Evolutionary conservation across 257 asterid species (phyloP), one percentile per base, ranked within the genome.

Genomic region (Fraxinus quadrangulata): DNA sequence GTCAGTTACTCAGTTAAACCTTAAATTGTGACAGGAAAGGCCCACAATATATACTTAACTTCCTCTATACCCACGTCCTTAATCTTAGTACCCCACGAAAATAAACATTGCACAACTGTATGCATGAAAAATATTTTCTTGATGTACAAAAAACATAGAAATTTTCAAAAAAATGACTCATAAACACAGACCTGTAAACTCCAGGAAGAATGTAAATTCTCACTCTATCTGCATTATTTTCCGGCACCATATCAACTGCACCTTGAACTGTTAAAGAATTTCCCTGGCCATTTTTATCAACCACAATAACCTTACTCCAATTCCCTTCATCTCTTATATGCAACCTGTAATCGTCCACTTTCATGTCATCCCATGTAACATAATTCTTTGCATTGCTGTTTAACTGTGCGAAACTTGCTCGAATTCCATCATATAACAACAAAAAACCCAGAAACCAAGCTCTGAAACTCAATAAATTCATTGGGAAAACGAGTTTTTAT

Each of bases 181-280:
- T 8, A 19, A 6, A 7, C 24, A 6, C 11, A 42, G 63, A 94
- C 99, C 97, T 95, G 89, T 95, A 95, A 34, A 86, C 67, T 33
- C 97, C 98, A 0, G 94, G 96, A 79, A 37, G 92, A 80, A 93
- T 77, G 77, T 75, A 85, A 73, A 95, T 93, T 73, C 89, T 93
- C 1, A 93, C 78, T 72, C 97, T 83, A 7, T 69, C 49, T 0
- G 24, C 34, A 74, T 90, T 93, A 68, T 79, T 37, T 16, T 37
- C 67, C 1, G 98, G 97, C 49, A 95, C 97, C 92, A 90, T 68
- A 75, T 93, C 92, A 2, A 95, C 77, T 0, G 97, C 99, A 7
- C 92, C 99, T 80, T 95, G 99, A 69, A 93, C 91, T 0, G 97
- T 95, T 1, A 39, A 6, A 0, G 94, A 88, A 80, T 93, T 90